A percentile compares a stretch with the other conserved stretches of the same genome.
These are phyloP conservation scores for Penicillium canariense DNA, from an alignment of 495 filamentous ascomycete species.

Conservation along the genomic window DNA sequence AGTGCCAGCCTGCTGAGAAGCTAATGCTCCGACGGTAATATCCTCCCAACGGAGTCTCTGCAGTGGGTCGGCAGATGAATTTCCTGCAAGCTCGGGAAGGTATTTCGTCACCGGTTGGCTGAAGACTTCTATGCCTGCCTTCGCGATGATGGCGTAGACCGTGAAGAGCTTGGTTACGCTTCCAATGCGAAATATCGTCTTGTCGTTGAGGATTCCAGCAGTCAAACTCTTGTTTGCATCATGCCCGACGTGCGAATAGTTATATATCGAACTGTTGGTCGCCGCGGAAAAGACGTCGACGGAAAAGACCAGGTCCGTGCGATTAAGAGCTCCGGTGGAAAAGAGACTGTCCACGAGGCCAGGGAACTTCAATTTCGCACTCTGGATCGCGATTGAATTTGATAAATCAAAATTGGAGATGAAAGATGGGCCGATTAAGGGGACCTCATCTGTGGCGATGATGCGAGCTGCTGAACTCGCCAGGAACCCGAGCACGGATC, in stretches of 20 bases:
- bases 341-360: neutral
- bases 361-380: neutral
- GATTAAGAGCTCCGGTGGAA: conserved; percentile 3
- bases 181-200: conserved; percentile 48
- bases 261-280: conserved; percentile 10
- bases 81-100: conserved; percentile 47
- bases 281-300: conserved; percentile 16
- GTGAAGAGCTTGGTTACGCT: conserved; percentile 49
- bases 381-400: conserved; percentile 2
- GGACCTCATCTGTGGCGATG: conserved; percentile 11
- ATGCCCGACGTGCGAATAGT: conserved; percentile 11
- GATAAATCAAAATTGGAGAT: conserved; percentile 15
- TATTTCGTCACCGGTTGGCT: conserved; percentile 48
- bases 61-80: neutral
- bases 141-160: conserved; percentile 43
- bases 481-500: neutral
- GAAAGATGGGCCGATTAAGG: conserved; percentile 12
- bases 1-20: neutral
- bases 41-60: neutral
- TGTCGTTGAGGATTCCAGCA: conserved; percentile 13
- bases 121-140: conserved; percentile 47
- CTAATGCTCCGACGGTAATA: neutral
- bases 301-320: conserved; percentile 6
- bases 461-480: conserved; percentile 3
- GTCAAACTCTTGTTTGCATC: neutral